Evolutionary conservation across 768 basidiomycete genomes (phyloP), one percentile per base, ranked within the genome.

Genomic region (Myochromella boudieri): DNA sequence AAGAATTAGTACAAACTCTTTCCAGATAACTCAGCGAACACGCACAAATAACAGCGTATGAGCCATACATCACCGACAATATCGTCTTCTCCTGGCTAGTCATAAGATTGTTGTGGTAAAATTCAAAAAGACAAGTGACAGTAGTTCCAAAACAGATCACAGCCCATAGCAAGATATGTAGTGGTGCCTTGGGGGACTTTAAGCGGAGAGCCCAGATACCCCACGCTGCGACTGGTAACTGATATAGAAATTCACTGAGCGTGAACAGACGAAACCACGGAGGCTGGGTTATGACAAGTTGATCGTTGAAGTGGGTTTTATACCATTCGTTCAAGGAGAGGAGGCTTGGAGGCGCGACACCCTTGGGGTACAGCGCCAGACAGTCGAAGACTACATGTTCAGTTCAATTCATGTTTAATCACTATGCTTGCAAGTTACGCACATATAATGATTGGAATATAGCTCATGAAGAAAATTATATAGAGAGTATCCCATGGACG

Each of bases 251-350:
- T 26, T 60, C 59, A 38, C 43, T 42, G 22, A 58, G 52, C 37
- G 52, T 49, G 32, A 60, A 60, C 6, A 56, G 42, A 37, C 50
- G 59, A 29, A 60, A 60, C 59, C 59, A 60, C 17, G 52, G 38
- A 27, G 59, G 56, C 32, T 55, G 52, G 12, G 47, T 33, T 20
- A 58, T 54, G 18, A 57, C 50, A 10, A 60, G 59, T 27, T 60
- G 59, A 29, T 60, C 59, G 21, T 60, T 60, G 20, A 55, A 60
- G 14, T 52, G 37, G 1, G 18, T 21, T 40, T 51, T 43, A 39
- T 60, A 60, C 44, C 45, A 56, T 5, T 58, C 28, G 27, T 57
- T 54, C 10, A 55, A 38, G n/a, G 57, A 46, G 9, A 60, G 37
- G 9, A 60, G 48, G 14, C 28, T 44, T 29, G 29, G 17, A 7